Conservation (phyloP, 805 yeast species). For the Kluyveromyces aestuarii region DNA sequence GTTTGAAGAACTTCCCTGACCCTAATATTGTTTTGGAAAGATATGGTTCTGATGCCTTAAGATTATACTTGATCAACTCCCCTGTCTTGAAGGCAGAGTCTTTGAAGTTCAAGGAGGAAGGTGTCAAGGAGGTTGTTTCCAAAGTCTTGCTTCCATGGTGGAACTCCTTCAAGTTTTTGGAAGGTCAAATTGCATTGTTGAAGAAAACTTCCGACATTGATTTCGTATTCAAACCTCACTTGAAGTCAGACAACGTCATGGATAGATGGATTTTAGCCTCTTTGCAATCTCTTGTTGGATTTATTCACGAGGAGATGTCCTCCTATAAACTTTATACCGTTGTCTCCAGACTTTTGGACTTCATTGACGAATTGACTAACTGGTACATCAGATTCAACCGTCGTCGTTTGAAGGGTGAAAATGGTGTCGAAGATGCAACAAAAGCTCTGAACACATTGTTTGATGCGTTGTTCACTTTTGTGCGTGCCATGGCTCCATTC, state of each 20-base stretch:
- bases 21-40: slow-evolving; percentile 72
- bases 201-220: slow-evolving; percentile 65
- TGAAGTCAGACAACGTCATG: slow-evolving; percentile 80
- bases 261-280: slow-evolving; percentile 96
- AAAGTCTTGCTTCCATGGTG: slow-evolving; percentile 97
- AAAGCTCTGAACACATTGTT: slow-evolving; percentile 85
- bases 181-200: slow-evolving; percentile 81
- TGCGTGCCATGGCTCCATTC: slow-evolving; percentile 97
- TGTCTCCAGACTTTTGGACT: slow-evolving; percentile 80
- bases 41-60: slow-evolving; percentile 96
- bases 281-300: slow-evolving; percentile 82
- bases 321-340: slow-evolving; percentile 90
- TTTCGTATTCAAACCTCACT: slow-evolving; percentile 60
- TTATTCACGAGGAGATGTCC: slow-evolving; percentile 82
- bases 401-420: slow-evolving; percentile 94
- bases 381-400: slow-evolving; percentile 99
- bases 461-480: slow-evolving; percentile 80
- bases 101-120: slow-evolving; percentile 94
- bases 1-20: slow-evolving; percentile 96
- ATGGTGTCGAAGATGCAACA: slow-evolving; percentile 74
- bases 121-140: slow-evolving; percentile 95
- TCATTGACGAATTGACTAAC: slow-evolving; percentile 92
- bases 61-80: slow-evolving; percentile 92
- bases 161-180: slow-evolving; percentile 94
- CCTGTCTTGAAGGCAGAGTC: slow-evolving; percentile 97